These are phyloP conservation scores for Teratosphaeria epicoccoides DNA, from an alignment of 2,329 filamentous ascomycete species.

Conservation along the genomic window DNA sequence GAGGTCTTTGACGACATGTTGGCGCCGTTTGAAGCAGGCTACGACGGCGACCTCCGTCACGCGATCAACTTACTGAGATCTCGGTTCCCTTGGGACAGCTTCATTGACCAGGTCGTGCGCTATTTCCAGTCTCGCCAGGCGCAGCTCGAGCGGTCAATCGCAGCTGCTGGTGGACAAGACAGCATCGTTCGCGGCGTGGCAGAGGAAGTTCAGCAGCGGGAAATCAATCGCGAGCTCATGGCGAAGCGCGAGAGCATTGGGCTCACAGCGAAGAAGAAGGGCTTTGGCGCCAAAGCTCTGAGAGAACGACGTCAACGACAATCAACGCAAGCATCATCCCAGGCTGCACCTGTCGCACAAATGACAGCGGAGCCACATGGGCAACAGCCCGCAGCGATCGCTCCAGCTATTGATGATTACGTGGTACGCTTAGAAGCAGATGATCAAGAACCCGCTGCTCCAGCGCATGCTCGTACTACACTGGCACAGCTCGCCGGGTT, in stretches of 20 bases:
- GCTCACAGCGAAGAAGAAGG: conserved; percentile 11
- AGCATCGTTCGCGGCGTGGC: conserved; percentile 27
- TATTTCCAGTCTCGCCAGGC: conserved; percentile 16
- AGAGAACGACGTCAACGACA: neutral
- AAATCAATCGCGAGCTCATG: conserved; percentile 5
- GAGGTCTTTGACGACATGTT: neutral
- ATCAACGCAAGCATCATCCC: neutral
- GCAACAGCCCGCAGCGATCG: neutral
- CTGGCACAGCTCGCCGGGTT: conserved; percentile 1
- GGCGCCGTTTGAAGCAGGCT: conserved; percentile 6
- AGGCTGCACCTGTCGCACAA: conserved; percentile 8
- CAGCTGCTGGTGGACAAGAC: conserved; percentile 33
- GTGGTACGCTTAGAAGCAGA: neutral
- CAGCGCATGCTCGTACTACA: neutral
- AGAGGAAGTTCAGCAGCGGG: conserved; percentile 17
- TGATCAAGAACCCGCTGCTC: neutral
- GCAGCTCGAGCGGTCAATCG: conserved; percentile 37
- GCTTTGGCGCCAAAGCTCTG: neutral
- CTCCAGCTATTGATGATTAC: neutral
- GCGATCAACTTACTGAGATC: conserved; percentile 25
- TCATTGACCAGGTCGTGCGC: conserved; percentile 29
- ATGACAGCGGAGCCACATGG: conserved; percentile 5
- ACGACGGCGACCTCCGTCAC: neutral
- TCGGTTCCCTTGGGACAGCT: conserved; percentile 40
- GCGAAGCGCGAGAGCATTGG: conserved; percentile 10